phyloP scores from a whole-genome alignment of 768 basidiomycete species.

The Leccinum broughii region DNA sequence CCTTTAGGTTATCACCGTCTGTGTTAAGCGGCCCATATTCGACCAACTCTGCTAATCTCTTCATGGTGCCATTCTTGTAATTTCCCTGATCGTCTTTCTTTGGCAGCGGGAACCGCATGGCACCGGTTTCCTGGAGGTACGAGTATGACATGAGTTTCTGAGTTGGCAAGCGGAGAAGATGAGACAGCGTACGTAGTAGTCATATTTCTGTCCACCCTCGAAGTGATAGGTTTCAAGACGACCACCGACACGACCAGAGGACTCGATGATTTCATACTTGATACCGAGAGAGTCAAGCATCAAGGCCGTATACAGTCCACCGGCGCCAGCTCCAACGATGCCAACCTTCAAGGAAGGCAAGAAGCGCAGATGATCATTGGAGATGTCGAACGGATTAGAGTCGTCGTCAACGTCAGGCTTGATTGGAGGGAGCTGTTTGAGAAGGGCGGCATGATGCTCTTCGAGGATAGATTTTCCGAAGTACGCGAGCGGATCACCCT shows the following conservation, averaged over 20 bases:
- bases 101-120: constrained; percentile 40
- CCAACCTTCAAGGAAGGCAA: constrained; percentile 14
- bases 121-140: constrained; percentile 36
- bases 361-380: neutral
- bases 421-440: constrained; percentile 2
- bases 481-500: constrained; percentile 19
- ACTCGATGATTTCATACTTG: constrained; percentile 49
- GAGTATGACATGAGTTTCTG: neutral
- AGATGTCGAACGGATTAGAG: constrained; percentile 1
- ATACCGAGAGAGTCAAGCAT: constrained; percentile 45
- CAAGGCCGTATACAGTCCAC: constrained; percentile 45
- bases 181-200: constrained; percentile 37
- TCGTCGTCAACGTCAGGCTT: neutral
- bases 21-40: constrained; percentile 29
- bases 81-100: constrained; percentile 14
- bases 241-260: constrained; percentile 41
- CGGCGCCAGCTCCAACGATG: constrained; percentile 22
- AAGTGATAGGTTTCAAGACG: constrained; percentile 47
- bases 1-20: constrained; percentile 12
- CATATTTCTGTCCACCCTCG: constrained; percentile 25
- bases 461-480: constrained; percentile 17
- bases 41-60: constrained; percentile 33
- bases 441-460: constrained; percentile 10
- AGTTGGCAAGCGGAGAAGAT: neutral
- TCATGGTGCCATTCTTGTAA: constrained; percentile 32